These are phyloP conservation scores for Sugiyamaella boreocaroliniensis DNA, from an alignment of 805 yeast species.

Conservation along the genomic window DNA sequence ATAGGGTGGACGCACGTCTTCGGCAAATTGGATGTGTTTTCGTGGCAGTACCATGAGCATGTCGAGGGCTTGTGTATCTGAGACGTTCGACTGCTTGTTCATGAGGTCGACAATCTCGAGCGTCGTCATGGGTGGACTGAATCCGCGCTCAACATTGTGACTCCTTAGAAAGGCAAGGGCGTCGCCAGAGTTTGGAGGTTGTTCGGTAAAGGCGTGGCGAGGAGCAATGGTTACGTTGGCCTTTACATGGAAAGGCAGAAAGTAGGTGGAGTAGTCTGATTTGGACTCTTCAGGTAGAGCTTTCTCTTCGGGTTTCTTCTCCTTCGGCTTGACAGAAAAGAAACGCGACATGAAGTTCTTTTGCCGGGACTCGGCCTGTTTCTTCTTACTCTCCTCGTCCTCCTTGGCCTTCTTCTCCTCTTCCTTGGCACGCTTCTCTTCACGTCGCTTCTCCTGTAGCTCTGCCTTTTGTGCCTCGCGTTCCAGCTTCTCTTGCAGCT, in stretches of 20 bases:
- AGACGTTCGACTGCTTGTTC: slow-evolving; percentile 9
- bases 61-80: slow-evolving; percentile 16
- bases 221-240: slow-evolving; percentile 16
- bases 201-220: background rate
- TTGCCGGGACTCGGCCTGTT: slow-evolving; percentile 7
- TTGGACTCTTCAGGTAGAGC: slow-evolving; percentile 2
- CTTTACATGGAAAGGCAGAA: slow-evolving; percentile 31
- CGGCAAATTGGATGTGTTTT: slow-evolving; percentile 37
- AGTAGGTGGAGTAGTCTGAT: slow-evolving; percentile 23
- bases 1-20: slow-evolving; percentile 48
- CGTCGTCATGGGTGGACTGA: slow-evolving; percentile 14
- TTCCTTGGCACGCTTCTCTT: slow-evolving; percentile 16
- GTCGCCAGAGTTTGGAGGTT: background rate
- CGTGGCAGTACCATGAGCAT: slow-evolving; percentile 24
- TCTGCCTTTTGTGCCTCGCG: slow-evolving; percentile 19
- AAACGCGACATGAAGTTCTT: slow-evolving; percentile 6
- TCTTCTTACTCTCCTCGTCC: slow-evolving; percentile 16
- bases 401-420: slow-evolving; percentile 14
- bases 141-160: slow-evolving; percentile 17
- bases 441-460: slow-evolving; percentile 12
- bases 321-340: slow-evolving; percentile 2
- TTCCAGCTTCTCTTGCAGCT: slow-evolving; percentile 18
- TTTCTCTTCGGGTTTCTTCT: slow-evolving; percentile 11
- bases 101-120: slow-evolving; percentile 19
- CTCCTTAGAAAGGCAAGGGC: background rate